Percentiles rank a stretch among this genome's conserved stretches.
Evolutionary conservation across 2,329 filamentous ascomycete genomes (phyloP).

Genomic region (Pleoardoris graminearum): DNA sequence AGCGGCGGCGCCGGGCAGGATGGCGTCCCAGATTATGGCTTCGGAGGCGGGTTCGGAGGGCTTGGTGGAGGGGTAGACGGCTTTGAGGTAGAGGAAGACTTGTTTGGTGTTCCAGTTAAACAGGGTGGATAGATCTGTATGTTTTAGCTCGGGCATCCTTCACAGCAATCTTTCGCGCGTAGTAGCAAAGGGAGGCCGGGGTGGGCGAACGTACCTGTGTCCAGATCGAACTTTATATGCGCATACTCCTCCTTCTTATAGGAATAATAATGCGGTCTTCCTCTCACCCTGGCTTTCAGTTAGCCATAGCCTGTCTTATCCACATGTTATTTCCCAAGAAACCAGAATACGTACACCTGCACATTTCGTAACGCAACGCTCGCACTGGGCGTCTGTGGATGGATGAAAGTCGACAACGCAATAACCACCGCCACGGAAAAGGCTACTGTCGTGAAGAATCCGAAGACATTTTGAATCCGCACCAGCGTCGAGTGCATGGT

Average conservation of each 20-base stretch:
- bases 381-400: slow-evolving; percentile 68
- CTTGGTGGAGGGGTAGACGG: slow-evolving; percentile 62
- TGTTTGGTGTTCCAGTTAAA: slow-evolving; percentile 99
- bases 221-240: slow-evolving; percentile 88
- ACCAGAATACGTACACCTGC: slow-evolving; percentile 68
- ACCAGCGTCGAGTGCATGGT: slow-evolving; percentile 85
- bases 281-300: slow-evolving; percentile 69
- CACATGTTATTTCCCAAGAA: not conserved
- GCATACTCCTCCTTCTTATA: slow-evolving; percentile 94
- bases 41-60: slow-evolving; percentile 53
- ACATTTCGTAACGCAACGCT: slow-evolving; percentile 71
- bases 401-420: slow-evolving; percentile 75
- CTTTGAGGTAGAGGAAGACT: slow-evolving; percentile 93
- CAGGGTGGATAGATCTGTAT: slow-evolving; percentile 76
- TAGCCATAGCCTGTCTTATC: slow-evolving; percentile 1
- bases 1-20: slow-evolving; percentile 76
- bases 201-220: slow-evolving; percentile 61
- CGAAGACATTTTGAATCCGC: slow-evolving; percentile 88
- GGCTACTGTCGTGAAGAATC: slow-evolving; percentile 95
- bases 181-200: not conserved
- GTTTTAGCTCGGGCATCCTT: not conserved
- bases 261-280: slow-evolving; percentile 94
- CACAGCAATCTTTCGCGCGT: not conserved
- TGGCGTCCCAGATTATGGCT: slow-evolving; percentile 93
- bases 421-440: slow-evolving; percentile 80